Evolutionary conservation across 2,329 filamentous ascomycete genomes (phyloP).

Genomic region (Penicillium decumbens): DNA sequence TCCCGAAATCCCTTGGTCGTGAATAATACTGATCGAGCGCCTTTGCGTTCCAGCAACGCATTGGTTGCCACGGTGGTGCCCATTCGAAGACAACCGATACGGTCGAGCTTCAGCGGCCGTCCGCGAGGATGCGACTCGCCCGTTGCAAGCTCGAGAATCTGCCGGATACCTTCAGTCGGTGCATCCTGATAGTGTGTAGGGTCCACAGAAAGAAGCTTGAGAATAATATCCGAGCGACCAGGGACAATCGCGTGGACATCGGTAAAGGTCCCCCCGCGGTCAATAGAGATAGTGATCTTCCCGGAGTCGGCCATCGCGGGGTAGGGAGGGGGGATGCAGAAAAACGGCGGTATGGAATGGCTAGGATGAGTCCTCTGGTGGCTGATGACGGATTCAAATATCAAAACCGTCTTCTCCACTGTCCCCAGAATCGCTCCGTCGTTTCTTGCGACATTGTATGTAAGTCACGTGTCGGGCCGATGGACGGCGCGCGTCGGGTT

Average conservation of each 20-base stretch:
- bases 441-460: slow-evolving; percentile 2
- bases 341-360: not conserved
- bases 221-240: slow-evolving; percentile 35
- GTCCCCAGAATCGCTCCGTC: not conserved
- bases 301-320: slow-evolving; percentile 24
- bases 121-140: slow-evolving; percentile 35
- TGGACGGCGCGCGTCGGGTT: slow-evolving; percentile 11
- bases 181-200: slow-evolving; percentile 41
- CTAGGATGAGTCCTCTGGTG: not conserved
- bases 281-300: slow-evolving; percentile 37
- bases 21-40: slow-evolving; percentile 78
- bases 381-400: slow-evolving; percentile 8
- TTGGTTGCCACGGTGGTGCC: slow-evolving; percentile 92
- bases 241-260: slow-evolving; percentile 39
- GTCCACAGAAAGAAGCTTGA: slow-evolving; percentile 41
- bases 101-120: slow-evolving; percentile 33
- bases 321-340: not conserved
- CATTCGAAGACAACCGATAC: slow-evolving; percentile 65
- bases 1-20: slow-evolving; percentile 85
- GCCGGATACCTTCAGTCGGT: slow-evolving; percentile 76
- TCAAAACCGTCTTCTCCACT: not conserved
- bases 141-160: slow-evolving; percentile 52
- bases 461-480: slow-evolving; percentile 31
- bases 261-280: slow-evolving; percentile 41
- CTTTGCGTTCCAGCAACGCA: slow-evolving; percentile 81